Base-by-base conservation (phyloP, 257 asterid species). In the Lavandula angustifolia region DNA sequence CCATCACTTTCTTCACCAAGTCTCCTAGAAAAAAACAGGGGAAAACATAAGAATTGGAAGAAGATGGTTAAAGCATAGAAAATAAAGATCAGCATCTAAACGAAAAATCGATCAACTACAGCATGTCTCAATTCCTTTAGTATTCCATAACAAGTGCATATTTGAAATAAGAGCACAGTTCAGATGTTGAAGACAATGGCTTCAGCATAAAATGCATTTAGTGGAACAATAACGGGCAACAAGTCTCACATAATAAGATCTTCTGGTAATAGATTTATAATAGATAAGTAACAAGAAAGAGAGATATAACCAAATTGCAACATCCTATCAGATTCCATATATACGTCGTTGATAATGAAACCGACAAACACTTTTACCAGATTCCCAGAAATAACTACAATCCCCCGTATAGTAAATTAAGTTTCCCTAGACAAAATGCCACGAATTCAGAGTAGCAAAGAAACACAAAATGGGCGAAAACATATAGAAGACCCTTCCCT, bases 1-100 rank as follows among this genome's bases (percentile, higher is more conserved):
- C 82, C 76, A 74, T 94, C 97, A 69, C 97, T 90, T 71, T 90
- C 99, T 78, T 90, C 96, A 53, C 91, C 95, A 18, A 69, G 82
- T 66, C 64, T 86, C 87, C 99, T 90, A 63, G 60, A 58, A 49
- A 35, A 58, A 49, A 35, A 72, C 38, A 64, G 37, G 37, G 69
- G 34, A 56, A 60, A 66, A 60, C 12, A 59, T 55, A 32, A 29
- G 59, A 59, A 50, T 35, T 38, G 60, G 59, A 48, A 60, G 44
- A 59, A 46, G 42, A 50, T 12, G 7, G 59, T 13, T n/a, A 31
- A 7, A 34, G 18, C 4, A 8, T 33, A n/a, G n/a, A n/a, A 34
- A 12, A 16, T 67, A 13, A n/a, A 47, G 27, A 1, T 6, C 46
- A 35, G 44, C 17, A 34, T 14, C 35, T 9, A 6, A 41, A 60